These are phyloP conservation scores for Fusarium buxicola DNA, from an alignment of 2,329 filamentous ascomycete species.

Conservation along the genomic window DNA sequence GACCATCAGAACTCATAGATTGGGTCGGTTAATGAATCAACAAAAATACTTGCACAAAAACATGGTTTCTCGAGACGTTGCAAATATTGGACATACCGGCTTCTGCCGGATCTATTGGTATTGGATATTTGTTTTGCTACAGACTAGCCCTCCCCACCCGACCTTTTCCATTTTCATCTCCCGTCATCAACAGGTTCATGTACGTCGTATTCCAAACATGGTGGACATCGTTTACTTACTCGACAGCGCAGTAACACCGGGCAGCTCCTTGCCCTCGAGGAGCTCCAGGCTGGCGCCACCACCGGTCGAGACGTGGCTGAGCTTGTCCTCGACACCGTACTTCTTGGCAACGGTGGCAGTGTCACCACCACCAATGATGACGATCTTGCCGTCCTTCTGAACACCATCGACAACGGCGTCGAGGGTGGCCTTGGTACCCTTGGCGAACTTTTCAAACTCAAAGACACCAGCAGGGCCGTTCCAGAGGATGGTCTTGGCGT, in stretches of 20 bases:
- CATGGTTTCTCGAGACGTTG: not conserved
- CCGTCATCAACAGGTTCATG: slow-evolving; percentile 47
- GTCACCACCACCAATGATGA: slow-evolving; percentile 98
- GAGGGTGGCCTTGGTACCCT: slow-evolving; percentile 90
- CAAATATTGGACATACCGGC: slow-evolving; percentile 11
- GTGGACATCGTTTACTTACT: slow-evolving; percentile 66
- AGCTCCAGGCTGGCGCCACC: slow-evolving; percentile 96
- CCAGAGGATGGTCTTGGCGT: slow-evolving; percentile 97
- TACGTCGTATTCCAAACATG: slow-evolving; percentile 34
- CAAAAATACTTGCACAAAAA: slow-evolving; percentile 14
- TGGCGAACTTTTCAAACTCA: slow-evolving; percentile 94
- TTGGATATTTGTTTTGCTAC: slow-evolving; percentile 47
- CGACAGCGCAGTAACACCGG: slow-evolving; percentile 92
- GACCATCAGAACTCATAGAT: slow-evolving; percentile 36
- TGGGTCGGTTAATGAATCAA: slow-evolving; percentile 38
- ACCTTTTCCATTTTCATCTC: slow-evolving; percentile 49
- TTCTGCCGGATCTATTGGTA: slow-evolving; percentile 36
- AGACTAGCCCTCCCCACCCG: slow-evolving; percentile 51
- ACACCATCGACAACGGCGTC: slow-evolving; percentile 87
- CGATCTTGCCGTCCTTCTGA: slow-evolving; percentile 83
- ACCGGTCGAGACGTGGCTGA: slow-evolving; percentile 97
- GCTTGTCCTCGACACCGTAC: slow-evolving; percentile 94
- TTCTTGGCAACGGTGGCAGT: slow-evolving; percentile 98
- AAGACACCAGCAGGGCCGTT: slow-evolving; percentile 98
- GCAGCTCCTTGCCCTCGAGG: slow-evolving; percentile 97